phyloP scores from a whole-genome alignment of 2,329 filamentous ascomycete species.

The Acephala macrosclerotiorum region DNA sequence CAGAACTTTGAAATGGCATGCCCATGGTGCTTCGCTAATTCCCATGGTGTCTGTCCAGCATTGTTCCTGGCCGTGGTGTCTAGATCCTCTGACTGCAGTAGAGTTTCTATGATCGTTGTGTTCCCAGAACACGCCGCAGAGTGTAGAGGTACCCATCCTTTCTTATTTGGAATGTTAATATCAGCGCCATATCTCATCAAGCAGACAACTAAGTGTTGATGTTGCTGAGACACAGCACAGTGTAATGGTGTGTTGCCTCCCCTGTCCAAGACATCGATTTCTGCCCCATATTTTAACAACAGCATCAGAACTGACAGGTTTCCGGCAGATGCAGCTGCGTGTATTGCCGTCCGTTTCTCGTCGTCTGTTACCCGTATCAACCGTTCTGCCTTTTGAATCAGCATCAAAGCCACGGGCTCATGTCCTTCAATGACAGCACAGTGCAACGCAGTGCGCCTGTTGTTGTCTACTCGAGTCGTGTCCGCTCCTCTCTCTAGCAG shows the following conservation, averaged over 20 bases:
- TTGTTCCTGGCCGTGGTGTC: too few species aligned
- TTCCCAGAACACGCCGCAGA: neutral
- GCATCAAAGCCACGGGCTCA: neutral
- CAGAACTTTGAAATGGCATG: too few species aligned
- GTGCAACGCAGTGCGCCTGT: constrained; percentile 13
- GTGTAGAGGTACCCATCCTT: neutral
- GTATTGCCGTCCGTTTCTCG: constrained; percentile 17
- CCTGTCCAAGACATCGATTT: constrained; percentile 1
- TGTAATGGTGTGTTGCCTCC: neutral
- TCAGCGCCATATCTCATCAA: neutral
- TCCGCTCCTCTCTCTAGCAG: neutral
- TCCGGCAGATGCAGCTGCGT: constrained; percentile 17
- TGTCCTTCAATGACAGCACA: constrained; percentile 12
- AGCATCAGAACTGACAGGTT: constrained; percentile 8
- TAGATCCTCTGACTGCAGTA: too few species aligned
- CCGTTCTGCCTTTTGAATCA: constrained; percentile 5
- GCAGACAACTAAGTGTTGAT: neutral
- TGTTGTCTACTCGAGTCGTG: neutral
- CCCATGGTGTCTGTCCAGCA: too few species aligned
- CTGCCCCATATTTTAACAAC: neutral
- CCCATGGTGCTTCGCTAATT: too few species aligned
- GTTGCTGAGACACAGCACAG: constrained; percentile 3
- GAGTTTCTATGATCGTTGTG: neutral
- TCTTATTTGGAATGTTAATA: neutral
- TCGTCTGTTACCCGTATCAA: constrained; percentile 12